Base-by-base conservation (phyloP, 176 grass and related monocot genomes). In the Paspalum vaginatum region DNA sequence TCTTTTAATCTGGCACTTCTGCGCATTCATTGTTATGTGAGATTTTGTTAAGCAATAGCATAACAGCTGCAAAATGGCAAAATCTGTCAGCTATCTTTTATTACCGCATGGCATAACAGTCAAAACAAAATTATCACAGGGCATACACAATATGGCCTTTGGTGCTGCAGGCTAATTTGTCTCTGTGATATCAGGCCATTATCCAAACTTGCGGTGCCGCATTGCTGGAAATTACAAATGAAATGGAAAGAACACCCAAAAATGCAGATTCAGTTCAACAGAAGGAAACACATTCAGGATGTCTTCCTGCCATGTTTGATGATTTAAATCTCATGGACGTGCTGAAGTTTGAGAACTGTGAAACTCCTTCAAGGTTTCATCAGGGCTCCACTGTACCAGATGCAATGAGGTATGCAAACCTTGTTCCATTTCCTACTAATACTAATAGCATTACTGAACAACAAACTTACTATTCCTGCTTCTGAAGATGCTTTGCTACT, bases 361-460 rank as follows among this genome's bases (percentile, higher is more conserved):
- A 53, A 83, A 79, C 68, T 66, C 73, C 81, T 71, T 18, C 85
- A 70, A 65, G 64, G 13, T 76, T 32, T 65, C 76, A 86, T 48
- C 78, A 86, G 40, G 78, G 51, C 58, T 88, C 56, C 61, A 64
- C 17, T 59, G 10, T 78, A 64, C 84, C 59, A 84, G 85, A 88
- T 78, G 84, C 40, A 16, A 43, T 46, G 61, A 84, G 83, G 92
- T 94, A 81, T 46, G 65, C 9, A 8, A 41, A 17, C 15, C 37
- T 24, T 56, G 16, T 72, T 79, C 12, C 64, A 72, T 76, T 43
- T 70, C 38, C 47, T 75, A 37, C 9, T 45, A 47, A 82, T 62
- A 17, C 2, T 20, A 69, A 25, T 69, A 21, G 1, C 24, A 64
- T 75, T 26, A 61, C 41, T 52, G 20, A 53, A 75, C 20, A 52